Evolutionary conservation across 2,329 filamentous ascomycete species (phyloP).

Genomic region (Trematosphaeria pertusa): DNA sequence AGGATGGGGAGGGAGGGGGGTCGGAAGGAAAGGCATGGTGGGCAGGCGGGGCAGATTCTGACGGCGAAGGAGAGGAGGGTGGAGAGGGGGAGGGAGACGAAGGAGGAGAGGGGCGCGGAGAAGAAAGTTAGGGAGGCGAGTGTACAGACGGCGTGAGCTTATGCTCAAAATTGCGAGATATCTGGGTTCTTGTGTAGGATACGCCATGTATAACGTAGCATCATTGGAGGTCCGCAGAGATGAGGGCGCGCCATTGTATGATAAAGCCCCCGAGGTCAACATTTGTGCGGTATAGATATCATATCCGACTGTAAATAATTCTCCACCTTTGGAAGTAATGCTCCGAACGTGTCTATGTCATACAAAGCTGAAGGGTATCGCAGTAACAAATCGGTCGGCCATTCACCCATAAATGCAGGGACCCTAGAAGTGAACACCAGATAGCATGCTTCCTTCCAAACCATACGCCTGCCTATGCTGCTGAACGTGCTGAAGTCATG

Average conservation of each 20-base stretch:
- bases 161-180: too few species aligned
- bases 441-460: constrained; percentile 26
- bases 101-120: constrained; percentile 31
- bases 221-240: too few species aligned
- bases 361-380: constrained; percentile 42
- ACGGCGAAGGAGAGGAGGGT: constrained; percentile 35
- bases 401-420: constrained; percentile 17
- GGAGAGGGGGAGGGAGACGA: constrained; percentile 31
- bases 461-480: constrained; percentile 33
- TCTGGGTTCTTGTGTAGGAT: too few species aligned
- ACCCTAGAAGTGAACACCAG: constrained; percentile 34
- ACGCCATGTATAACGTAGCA: not conserved
- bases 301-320: constrained; percentile 3
- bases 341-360: constrained; percentile 14
- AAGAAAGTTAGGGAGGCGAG: constrained; percentile 30
- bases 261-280: constrained; percentile 4
- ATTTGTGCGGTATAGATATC: not conserved
- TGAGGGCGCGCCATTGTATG: constrained; percentile 16
- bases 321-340: constrained; percentile 5
- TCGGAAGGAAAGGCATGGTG: constrained; percentile 26
- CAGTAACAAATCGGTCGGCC: constrained; percentile 32
- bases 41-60: constrained; percentile 34
- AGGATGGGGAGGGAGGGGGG: constrained; percentile 18
- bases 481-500: constrained; percentile 18
- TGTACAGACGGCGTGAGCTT: constrained; percentile 27